Evolutionary conservation across 78 protist genomes (phyloP).

Genomic region (Cavenderia fasciculata): DNA sequence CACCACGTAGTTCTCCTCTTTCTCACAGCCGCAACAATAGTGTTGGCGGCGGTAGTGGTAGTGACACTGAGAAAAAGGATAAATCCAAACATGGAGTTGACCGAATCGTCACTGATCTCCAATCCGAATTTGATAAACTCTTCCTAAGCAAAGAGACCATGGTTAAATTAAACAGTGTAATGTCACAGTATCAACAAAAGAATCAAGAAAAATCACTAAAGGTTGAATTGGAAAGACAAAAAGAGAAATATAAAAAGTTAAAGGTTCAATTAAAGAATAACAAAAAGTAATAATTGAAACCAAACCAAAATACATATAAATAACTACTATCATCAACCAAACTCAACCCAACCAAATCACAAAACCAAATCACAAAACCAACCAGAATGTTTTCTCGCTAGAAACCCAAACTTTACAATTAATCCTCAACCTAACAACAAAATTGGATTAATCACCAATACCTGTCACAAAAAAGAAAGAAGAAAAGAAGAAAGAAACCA

Average conservation of each 20-base stretch:
- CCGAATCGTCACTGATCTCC: conserved; percentile 33
- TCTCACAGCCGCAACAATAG: conserved; percentile 1
- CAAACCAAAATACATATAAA: too few relatives aligned
- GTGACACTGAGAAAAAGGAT: conserved; percentile 24
- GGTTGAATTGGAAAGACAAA: conserved; percentile 45
- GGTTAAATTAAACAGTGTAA: conserved; percentile 14
- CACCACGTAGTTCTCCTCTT: background rate
- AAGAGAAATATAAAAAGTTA: conserved; percentile 60
- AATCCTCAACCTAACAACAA: too few relatives aligned
- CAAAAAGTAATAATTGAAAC: background rate
- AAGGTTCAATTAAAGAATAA: conserved; percentile 31
- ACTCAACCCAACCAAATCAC: too few relatives aligned
- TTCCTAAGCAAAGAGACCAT: conserved; percentile 19
- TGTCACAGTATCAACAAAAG: conserved; percentile 18
- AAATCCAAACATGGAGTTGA: conserved; percentile 76
- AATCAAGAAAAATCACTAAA: conserved; percentile 68
- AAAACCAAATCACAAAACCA: too few relatives aligned
- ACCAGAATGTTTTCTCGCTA: too few relatives aligned
- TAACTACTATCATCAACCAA: too few relatives aligned
- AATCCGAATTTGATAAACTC: conserved; percentile 39
- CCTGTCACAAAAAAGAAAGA: too few relatives aligned
- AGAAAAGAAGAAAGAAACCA: too few relatives aligned
- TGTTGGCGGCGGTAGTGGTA: conserved; percentile 26
- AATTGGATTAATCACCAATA: too few relatives aligned
- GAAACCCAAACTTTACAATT: too few relatives aligned